Evolutionary conservation across 2,329 filamentous ascomycete species (phyloP), one percentile per base, ranked within the genome.

Genomic region (Cladosporium phlei): DNA sequence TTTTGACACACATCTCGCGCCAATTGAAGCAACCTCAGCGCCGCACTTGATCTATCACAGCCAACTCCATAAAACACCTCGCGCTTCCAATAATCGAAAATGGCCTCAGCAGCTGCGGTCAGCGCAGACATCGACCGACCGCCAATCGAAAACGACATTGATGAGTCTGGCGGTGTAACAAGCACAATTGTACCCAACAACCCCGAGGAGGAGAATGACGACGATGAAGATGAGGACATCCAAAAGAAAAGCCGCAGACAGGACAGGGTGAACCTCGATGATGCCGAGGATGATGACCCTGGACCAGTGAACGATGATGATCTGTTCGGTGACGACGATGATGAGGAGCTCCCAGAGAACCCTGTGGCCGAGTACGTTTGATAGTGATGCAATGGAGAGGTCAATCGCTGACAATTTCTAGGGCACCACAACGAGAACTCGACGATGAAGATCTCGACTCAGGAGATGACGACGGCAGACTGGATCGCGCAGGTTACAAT

Each of bases 381-480:
- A n/a, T 6, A 12, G 6, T 1, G 2, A 3, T 37, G 12, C 10
- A 27, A 3, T 21, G 9, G 7, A 10, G 14, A 25, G 4, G 19
- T 14, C 45, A 37, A 10, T 22, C 20, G 17, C 48, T 44, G 17
- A 38, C 45, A 27, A n/a, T 21, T n/a, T 19, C 2, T 17, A 47
- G 45, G 11, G 32, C 50, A 25, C 47, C 47, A 11, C 59, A 66
- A 48, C 73, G 76, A 49, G 71, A 69, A 52, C 68, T 83, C 10
- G 77, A 82, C 48, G 79, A 85, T 55, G 78, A 80, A 49, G 80
- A 83, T 59, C 66, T 80, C 54, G 77, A 79, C 55, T 76, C 82
- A 40, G 76, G 81, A 49, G 75, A 81, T 60, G 82, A 82, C 55
- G 77, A 79, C 56, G 76, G 74, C 35, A 71, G 82, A 14, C 76